Base-by-base conservation (phyloP, 2,329 filamentous ascomycete species). In the Apiospora phragmitis region DNA sequence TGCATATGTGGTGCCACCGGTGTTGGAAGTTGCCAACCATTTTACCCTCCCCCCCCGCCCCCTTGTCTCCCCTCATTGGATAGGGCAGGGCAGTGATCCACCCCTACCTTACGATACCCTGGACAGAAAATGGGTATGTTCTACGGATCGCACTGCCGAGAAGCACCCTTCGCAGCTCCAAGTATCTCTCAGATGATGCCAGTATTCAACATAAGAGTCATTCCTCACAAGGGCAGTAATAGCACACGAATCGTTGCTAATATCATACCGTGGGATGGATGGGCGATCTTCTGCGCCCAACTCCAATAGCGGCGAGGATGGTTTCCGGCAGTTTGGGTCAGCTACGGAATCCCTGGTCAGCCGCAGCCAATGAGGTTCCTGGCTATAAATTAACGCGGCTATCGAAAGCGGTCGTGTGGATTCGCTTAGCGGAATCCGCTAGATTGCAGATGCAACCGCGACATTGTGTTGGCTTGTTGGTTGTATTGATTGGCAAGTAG, bases 321-420 rank as follows among this genome's bases (percentile, higher is more conserved):
- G 32, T 51, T 70, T 59, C 70, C 70, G 69, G 65, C 68, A 68
- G 65, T 59, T 43, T 59, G 70, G 70, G 41, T 67, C 70, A 42
- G 67, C 65, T 49, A 45, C 45, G 45, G 41, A 26, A 45, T 38
- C 42, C 65, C 9, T 42, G 55, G 16, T 26, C 42, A 32, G 14
- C 49, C 65, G 14, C 49, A 45, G 26, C 70, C 70, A 71, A 71
- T 69, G 35, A 47, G 24, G 6, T 29, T 11, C 26, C n/a, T 2
- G 65, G 21, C 29, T 32, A 42, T 35, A 71, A 18, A 70, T 71
- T 68, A 65, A 21, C 68, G 70, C 70, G 70, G 45, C 68, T 71
- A 71, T 51, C 55, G 29, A 32, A 24, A 26, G 21, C n/a, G 26
- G 67, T 24, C 65, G 55, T 35, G 67, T 71, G 70, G 70, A 32